Conservation (phyloP, 2,329 filamentous ascomycete genomes). For the Aspergillus versicolor region DNA sequence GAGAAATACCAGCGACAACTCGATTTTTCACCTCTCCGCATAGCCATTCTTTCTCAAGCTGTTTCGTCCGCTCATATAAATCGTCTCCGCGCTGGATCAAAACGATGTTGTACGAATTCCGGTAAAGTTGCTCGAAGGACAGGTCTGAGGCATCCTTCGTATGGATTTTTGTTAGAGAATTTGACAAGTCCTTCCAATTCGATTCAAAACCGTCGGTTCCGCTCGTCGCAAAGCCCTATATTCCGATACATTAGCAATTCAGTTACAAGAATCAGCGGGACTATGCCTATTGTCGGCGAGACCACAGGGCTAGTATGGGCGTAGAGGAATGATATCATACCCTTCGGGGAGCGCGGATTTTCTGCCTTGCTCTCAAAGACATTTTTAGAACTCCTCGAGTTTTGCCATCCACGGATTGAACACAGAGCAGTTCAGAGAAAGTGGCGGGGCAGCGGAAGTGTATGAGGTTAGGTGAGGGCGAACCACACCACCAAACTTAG, state of each 20-base stretch:
- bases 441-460: conserved; percentile 7
- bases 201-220: conserved; percentile 78
- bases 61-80: conserved; percentile 76
- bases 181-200: conserved; percentile 74
- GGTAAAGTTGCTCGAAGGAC: conserved; percentile 94
- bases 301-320: not conserved
- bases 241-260: not conserved
- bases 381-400: conserved; percentile 32
- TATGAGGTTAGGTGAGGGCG: conserved; percentile 13
- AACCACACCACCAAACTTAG: not conserved
- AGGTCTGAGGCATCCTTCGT: conserved; percentile 84
- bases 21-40: conserved; percentile 67
- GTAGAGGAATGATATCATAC: conserved; percentile 50
- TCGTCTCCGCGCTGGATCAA: conserved; percentile 79
- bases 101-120: conserved; percentile 90
- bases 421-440: not conserved
- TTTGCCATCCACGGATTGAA: conserved; percentile 13
- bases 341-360: conserved; percentile 66
- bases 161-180: conserved; percentile 84
- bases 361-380: conserved; percentile 58
- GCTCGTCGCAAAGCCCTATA: conserved; percentile 54
- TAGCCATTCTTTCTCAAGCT: conserved; percentile 82
- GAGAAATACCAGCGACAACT: conserved; percentile 70
- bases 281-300: not conserved
- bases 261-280: not conserved